A percentile compares a stretch with the other conserved stretches of the same genome.
Conservation (phyloP, 2,329 filamentous ascomycete genomes). For the Talaromyces atroroseus region DNA sequence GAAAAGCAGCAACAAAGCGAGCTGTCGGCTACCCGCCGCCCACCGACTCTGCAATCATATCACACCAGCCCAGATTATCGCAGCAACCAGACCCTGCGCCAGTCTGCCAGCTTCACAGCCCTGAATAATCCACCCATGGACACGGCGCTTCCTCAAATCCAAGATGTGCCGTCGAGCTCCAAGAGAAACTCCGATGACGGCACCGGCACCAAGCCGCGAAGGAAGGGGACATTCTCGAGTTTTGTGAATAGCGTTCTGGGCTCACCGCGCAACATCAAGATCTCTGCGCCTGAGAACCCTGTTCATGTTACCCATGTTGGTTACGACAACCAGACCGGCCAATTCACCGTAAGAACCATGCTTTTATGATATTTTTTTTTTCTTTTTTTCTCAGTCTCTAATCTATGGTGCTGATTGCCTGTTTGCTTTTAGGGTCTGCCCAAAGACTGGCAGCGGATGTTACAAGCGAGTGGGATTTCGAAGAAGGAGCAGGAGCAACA, state of each 20-base stretch:
- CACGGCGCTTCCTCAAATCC: conserved; percentile 38
- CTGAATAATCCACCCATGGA: conserved; percentile 46
- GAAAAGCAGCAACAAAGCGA: conserved; percentile 23
- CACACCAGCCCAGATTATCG: conserved; percentile 53
- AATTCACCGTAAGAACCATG: conserved; percentile 70
- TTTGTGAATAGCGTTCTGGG: conserved; percentile 80
- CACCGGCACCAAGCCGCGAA: conserved; percentile 56
- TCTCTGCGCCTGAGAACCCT: conserved; percentile 96
- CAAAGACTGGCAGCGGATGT: conserved; percentile 94
- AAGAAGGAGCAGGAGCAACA: conserved; percentile 95
- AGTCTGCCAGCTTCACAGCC: conserved; percentile 61
- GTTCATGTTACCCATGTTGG: conserved; percentile 97
- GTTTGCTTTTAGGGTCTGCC: conserved; percentile 65
- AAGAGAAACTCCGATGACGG: conserved; percentile 78
- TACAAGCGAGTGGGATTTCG: conserved; percentile 92
- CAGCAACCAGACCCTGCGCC: conserved; percentile 54
- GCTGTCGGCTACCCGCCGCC: conserved; percentile 32
- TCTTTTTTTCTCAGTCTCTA: background rate
- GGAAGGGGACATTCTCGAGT: conserved; percentile 83
- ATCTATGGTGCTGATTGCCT: conserved; percentile 11
- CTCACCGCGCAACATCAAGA: conserved; percentile 83
- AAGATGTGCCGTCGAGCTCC: conserved; percentile 49
- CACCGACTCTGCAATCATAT: conserved; percentile 41
- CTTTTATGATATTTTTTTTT: background rate
- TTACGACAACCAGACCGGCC: conserved; percentile 91